Evolutionary conservation across 805 yeast species (phyloP), one percentile per base, ranked within the genome.

Genomic region (Kluyveromyces aestuarii): DNA sequence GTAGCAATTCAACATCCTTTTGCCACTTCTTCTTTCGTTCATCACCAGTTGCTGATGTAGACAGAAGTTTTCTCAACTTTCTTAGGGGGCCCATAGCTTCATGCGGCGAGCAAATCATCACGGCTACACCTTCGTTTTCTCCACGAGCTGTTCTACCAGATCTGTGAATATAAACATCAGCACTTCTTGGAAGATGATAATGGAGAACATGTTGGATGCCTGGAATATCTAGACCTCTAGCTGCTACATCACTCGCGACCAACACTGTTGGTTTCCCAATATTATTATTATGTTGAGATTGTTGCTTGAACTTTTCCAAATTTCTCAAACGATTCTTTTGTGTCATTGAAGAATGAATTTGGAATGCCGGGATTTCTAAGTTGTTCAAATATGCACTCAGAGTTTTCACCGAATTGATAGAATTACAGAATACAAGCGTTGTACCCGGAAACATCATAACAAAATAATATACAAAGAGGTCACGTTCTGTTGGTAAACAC

Each of bases 101-200:
- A 51, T 86, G 89, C 14, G 97, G 96, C 5, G 96, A 86, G 60
- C 96, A 88, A 47, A 93, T 72, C 79, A 89, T 81, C 45, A 93
- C 83, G 2, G 96, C 84, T n/a, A 93, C 96, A 73, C 99, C 99
- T 62, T 87, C 91, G 36, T 66, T 66, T 0, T 91, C 93, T 1
- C 95, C 97, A 73, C 99, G 84, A 0, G 96, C 98, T n/a, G 99
- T 93, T 76, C 99, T 82, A 52, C 99, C 99, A 1, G 96, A 87
- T 65, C 99, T 77, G 68, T 93, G 99, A 56, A 93, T 82, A 62
- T 93, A 93, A 45, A 88, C 81, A 61, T 93, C 99, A 0, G 97
- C 97, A 14, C 95, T 75, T 53, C 98, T 75, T 10, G 99, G 98
- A 52, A 93, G 74, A 67, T 93, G 97, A 62, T 91, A 93, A 66